Conservation (phyloP, 2,329 filamentous ascomycete genomes). For the Scortechinia acanthostroma region DNA sequence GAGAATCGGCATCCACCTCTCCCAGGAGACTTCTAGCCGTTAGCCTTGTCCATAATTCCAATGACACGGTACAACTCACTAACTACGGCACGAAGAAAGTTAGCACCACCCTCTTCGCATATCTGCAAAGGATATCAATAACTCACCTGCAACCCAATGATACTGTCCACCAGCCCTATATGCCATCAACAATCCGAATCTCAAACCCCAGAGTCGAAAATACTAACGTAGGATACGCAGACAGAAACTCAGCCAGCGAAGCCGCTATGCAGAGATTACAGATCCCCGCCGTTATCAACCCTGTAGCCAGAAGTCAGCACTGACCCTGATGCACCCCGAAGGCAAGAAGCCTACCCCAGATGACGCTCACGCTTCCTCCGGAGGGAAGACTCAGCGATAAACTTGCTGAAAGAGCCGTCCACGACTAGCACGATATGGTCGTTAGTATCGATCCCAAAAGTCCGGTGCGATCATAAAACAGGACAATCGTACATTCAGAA, state of each 20-base stretch:
- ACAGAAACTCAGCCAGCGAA: slow-evolving; percentile 66
- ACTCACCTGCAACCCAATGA: slow-evolving; percentile 57
- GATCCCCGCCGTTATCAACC: slow-evolving; percentile 46
- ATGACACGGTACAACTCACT: slow-evolving; percentile 7
- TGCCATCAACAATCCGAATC: slow-evolving; percentile 4
- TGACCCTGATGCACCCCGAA: too few species aligned
- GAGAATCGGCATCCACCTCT: slow-evolving; percentile 49
- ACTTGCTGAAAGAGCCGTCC: slow-evolving; percentile 5
- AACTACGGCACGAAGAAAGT: too few species aligned
- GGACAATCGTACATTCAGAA: slow-evolving; percentile 42
- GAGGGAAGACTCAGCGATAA: slow-evolving; percentile 50
- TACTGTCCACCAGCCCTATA: slow-evolving; percentile 50
- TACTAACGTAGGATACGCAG: slow-evolving; percentile 41
- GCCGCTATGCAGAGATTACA: slow-evolving; percentile 67
- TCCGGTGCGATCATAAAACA: slow-evolving; percentile 37
- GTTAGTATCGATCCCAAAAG: neutral
- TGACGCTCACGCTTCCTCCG: slow-evolving; percentile 63
- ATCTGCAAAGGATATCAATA: slow-evolving; percentile 8
- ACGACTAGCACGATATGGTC: neutral
- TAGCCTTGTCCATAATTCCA: neutral
- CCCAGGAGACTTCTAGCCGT: slow-evolving; percentile 41
- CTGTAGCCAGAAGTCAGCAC: too few species aligned
- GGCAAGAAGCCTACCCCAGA: slow-evolving; percentile 53
- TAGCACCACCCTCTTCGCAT: too few species aligned
- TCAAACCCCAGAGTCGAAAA: neutral